Conservation (phyloP, 1,139 yeast species). For the Kodamaea ohmeri region DNA sequence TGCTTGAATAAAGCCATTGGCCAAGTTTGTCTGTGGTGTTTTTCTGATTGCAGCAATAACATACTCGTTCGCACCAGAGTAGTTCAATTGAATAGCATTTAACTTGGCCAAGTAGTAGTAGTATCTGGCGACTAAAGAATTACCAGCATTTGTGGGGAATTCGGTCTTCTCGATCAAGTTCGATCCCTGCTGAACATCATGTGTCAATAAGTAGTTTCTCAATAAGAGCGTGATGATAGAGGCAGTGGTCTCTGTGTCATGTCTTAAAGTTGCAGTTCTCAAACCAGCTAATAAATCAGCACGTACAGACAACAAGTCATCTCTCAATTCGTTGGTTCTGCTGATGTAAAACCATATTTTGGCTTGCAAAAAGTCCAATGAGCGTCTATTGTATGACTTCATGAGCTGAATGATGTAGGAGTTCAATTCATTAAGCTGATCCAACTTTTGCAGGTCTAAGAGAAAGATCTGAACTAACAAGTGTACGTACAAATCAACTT, state of each 20-base stretch:
- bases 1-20: conserved; percentile 84
- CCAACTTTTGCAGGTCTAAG: conserved; percentile 57
- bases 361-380: conserved; percentile 83
- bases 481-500: conserved; percentile 77
- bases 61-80: conserved; percentile 85
- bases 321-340: conserved; percentile 69
- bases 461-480: conserved; percentile 74
- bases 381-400: conserved; percentile 69
- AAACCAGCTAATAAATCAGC: conserved; percentile 69
- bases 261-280: conserved; percentile 88
- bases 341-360: conserved; percentile 92
- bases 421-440: conserved; percentile 52
- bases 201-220: conserved; percentile 73
- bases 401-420: conserved; percentile 53
- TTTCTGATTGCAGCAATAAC: conserved; percentile 92
- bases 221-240: conserved; percentile 78
- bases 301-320: conserved; percentile 61
- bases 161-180: conserved; percentile 86
- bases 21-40: conserved; percentile 89
- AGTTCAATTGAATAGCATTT: conserved; percentile 89
- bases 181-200: conserved; percentile 84
- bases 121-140: conserved; percentile 88
- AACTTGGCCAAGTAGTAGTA: conserved; percentile 87
- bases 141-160: conserved; percentile 83
- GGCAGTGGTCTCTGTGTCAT: conserved; percentile 89